Percentiles rank a stretch among this genome's conserved stretches.
phyloP scores from a whole-genome alignment of 1,139 yeast species.

The Debaryomyces robertsiae region DNA sequence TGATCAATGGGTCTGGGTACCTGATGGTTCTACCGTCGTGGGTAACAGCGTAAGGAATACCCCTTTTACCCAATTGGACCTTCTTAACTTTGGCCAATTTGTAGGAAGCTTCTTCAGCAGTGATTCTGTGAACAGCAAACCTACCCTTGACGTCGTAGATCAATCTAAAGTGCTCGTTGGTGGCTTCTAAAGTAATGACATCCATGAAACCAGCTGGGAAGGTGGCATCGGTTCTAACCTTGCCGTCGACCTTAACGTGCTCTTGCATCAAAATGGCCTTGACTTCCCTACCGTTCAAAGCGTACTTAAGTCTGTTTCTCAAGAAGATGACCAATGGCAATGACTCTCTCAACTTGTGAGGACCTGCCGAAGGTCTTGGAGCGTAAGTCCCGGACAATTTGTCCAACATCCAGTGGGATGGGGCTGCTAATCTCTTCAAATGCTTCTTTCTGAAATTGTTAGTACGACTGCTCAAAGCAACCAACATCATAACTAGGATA shows the following conservation, averaged over 20 bases:
- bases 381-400: conserved; percentile 98
- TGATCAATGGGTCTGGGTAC: conserved; percentile 95
- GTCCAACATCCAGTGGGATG: conserved; percentile 99
- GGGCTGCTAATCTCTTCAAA: conserved; percentile 97
- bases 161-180: conserved; percentile 97
- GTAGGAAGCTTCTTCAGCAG: conserved; percentile 95
- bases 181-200: conserved; percentile 89
- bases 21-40: conserved; percentile 99
- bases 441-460: conserved; percentile 76
- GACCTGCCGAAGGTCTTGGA: conserved; percentile 98
- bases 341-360: conserved; percentile 97
- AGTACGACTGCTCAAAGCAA: conserved; percentile 22
- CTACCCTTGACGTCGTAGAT: conserved; percentile 96
- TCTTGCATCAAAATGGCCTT: conserved; percentile 98
- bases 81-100: conserved; percentile 94
- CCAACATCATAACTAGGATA: conserved; percentile 4
- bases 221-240: conserved; percentile 95
- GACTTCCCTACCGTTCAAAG: conserved; percentile 97
- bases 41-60: conserved; percentile 93
- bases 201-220: conserved; percentile 99
- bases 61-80: conserved; percentile 94
- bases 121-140: conserved; percentile 96
- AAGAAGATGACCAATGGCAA: conserved; percentile 93
- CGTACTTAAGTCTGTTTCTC: conserved; percentile 98
- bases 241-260: conserved; percentile 86